A percentile compares a stretch with the other conserved stretches of the same genome.
phyloP scores from a whole-genome alignment of 345 rosid species.

The Sisymbrium irio region DNA sequence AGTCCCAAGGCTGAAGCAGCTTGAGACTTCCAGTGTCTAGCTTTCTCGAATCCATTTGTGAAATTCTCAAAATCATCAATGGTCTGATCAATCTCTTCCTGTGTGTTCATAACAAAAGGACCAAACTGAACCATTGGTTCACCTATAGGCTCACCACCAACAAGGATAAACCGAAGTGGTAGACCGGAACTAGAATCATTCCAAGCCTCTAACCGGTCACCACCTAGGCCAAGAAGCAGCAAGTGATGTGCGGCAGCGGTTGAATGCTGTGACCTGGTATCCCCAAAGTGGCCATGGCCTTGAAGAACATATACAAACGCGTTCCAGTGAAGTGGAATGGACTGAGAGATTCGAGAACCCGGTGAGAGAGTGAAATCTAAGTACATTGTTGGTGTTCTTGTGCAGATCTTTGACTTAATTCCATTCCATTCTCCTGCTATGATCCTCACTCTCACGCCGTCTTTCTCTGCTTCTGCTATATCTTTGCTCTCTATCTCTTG shows the following conservation, averaged over 20 bases:
- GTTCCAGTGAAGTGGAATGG: conserved; percentile 64
- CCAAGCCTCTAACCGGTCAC: conserved; percentile 72
- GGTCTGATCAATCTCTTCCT: conserved; percentile 71
- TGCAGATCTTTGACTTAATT: conserved; percentile 60
- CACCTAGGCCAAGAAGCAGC: conserved; percentile 50
- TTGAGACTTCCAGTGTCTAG: conserved; percentile 72
- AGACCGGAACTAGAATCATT: conserved; percentile 50
- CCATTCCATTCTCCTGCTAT: conserved; percentile 92
- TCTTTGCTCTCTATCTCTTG: conserved; percentile 71
- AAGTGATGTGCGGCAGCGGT: conserved; percentile 48
- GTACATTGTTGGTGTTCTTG: conserved; percentile 94
- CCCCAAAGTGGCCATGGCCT: conserved; percentile 71
- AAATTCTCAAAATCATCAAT: conserved; percentile 70
- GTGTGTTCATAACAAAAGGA: conserved; percentile 90
- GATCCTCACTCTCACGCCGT: conserved; percentile 67
- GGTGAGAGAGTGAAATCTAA: conserved; percentile 75
- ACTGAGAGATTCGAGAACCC: conserved; percentile 60
- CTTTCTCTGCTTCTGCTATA: conserved; percentile 54
- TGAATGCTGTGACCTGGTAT: conserved; percentile 17
- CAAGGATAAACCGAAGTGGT: conserved; percentile 61
- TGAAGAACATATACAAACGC: conserved; percentile 68
- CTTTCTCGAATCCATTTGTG: conserved; percentile 79
- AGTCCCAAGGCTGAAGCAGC: conserved; percentile 47
- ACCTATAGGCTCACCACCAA: conserved; percentile 74
- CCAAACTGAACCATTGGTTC: conserved; percentile 77